These are phyloP conservation scores for Beta macrorhiza DNA, from an alignment of 179 eudicot genomes.

Conservation along the genomic window DNA sequence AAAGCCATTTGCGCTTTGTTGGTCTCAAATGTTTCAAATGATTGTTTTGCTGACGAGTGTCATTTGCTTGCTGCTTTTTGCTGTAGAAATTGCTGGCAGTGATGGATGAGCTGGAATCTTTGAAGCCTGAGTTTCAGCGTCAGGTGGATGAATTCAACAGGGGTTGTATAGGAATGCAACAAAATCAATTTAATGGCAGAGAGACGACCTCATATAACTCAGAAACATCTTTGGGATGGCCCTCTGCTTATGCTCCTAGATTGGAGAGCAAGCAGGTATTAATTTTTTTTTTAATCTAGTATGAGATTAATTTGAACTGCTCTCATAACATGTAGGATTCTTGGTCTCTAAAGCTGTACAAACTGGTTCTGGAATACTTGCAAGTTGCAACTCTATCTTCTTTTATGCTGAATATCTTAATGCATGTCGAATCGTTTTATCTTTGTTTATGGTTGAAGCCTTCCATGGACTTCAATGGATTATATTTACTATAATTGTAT, in stretches of 20 bases:
- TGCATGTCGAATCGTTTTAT: not conserved
- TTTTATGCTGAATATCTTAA: not conserved
- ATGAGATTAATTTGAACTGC: not conserved
- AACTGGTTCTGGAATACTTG: not conserved
- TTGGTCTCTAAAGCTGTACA: not conserved
- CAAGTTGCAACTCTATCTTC: not conserved
- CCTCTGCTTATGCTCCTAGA: constrained; percentile 22
- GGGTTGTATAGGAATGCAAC: constrained; percentile 26
- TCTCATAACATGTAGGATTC: not conserved
- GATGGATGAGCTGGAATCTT: constrained; percentile 45
- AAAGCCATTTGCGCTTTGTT: not conserved
- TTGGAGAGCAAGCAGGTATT: constrained; percentile 39
- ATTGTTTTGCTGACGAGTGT: constrained; percentile 17
- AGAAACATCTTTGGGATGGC: constrained; percentile 29
- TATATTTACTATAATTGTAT: not conserved
- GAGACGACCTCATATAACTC: constrained; percentile 30
- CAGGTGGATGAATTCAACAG: constrained; percentile 38
- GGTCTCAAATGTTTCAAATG: constrained; percentile 8
- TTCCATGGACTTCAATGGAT: not conserved
- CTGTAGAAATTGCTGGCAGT: constrained; percentile 42
- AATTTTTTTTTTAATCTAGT: not conserved
- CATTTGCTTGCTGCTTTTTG: constrained; percentile 18
- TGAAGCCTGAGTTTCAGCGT: constrained; percentile 46
- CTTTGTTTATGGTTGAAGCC: not conserved
- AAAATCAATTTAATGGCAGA: constrained; percentile 23